phyloP scores from a whole-genome alignment of 2,329 filamentous ascomycete genomes.

The Cladophialophora immunda region DNA sequence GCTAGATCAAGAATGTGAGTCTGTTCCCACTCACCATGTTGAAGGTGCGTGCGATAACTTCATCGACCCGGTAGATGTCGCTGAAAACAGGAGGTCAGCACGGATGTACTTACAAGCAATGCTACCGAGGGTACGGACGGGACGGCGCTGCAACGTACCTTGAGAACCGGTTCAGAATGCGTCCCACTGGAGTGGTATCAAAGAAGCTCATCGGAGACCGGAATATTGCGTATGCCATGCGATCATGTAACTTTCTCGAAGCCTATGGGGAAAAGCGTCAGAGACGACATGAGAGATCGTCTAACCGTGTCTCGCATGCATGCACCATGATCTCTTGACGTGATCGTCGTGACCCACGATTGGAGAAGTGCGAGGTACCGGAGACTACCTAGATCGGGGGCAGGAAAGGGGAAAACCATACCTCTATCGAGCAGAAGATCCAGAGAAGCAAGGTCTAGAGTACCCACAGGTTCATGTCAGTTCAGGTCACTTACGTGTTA shows the following conservation, averaged over 20 bases:
- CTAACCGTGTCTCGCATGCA: slow-evolving; percentile 11
- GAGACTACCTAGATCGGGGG: neutral
- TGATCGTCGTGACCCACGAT: neutral
- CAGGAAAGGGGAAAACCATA: slow-evolving; percentile 51
- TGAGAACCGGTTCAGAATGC: slow-evolving; percentile 95
- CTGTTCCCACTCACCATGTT: slow-evolving; percentile 76
- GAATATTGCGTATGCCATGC: slow-evolving; percentile 98
- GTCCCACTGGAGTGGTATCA: slow-evolving; percentile 94
- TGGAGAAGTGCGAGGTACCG: neutral
- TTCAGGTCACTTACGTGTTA: neutral
- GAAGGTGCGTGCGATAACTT: slow-evolving; percentile 94
- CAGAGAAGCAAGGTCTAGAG: slow-evolving; percentile 81
- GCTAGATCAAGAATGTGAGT: neutral
- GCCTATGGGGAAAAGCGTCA: slow-evolving; percentile 61
- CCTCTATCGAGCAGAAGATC: slow-evolving; percentile 99
- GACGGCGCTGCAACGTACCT: slow-evolving; percentile 63
- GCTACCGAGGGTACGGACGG: slow-evolving; percentile 3
- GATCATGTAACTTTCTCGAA: slow-evolving; percentile 93
- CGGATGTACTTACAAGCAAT: neutral
- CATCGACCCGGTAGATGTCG: slow-evolving; percentile 75
- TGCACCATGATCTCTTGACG: slow-evolving; percentile 12
- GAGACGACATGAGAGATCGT: slow-evolving; percentile 23
- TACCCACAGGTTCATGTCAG: slow-evolving; percentile 26
- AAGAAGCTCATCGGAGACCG: slow-evolving; percentile 99
- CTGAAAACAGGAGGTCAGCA: slow-evolving; percentile 42